phyloP scores from a whole-genome alignment of 208 protist genomes.

The Trypanosoma rangeli region DNA sequence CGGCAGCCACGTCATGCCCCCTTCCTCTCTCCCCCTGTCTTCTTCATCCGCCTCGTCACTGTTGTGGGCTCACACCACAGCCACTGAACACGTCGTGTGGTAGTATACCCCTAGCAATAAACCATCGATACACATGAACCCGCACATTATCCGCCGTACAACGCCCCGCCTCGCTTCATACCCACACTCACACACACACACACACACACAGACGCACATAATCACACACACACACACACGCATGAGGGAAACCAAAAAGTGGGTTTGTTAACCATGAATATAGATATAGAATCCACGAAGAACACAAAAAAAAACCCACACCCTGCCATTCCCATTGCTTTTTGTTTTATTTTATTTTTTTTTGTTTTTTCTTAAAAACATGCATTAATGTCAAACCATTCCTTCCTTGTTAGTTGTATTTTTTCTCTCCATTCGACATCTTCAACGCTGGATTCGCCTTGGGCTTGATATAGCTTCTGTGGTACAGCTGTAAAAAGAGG shows the following conservation, averaged over 20 bases:
- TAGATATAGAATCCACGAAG: conserved; percentile 17
- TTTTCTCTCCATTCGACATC: conserved; percentile 14
- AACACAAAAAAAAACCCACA: background rate
- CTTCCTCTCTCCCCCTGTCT: no score
- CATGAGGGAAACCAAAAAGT: background rate
- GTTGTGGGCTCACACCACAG: no score
- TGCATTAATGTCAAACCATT: background rate
- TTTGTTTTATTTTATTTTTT: conserved; percentile 24
- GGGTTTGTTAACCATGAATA: conserved; percentile 26
- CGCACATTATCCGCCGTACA: background rate
- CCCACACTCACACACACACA: background rate
- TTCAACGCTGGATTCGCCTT: background rate
- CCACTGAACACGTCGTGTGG: background rate
- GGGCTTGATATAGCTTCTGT: conserved; percentile 68
- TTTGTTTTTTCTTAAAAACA: background rate
- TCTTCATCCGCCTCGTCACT: no score
- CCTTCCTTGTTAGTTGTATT: conserved; percentile 31
- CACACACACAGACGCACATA: background rate
- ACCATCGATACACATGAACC: background rate
- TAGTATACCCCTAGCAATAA: background rate
- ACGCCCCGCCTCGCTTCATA: background rate
- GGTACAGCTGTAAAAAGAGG: conserved; percentile 88
- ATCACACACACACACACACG: background rate
- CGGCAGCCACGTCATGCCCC: no score
- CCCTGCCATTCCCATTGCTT: conserved; percentile 6